Conservation (phyloP, 768 basidiomycete genomes). For the Baorangia bicolor region DNA sequence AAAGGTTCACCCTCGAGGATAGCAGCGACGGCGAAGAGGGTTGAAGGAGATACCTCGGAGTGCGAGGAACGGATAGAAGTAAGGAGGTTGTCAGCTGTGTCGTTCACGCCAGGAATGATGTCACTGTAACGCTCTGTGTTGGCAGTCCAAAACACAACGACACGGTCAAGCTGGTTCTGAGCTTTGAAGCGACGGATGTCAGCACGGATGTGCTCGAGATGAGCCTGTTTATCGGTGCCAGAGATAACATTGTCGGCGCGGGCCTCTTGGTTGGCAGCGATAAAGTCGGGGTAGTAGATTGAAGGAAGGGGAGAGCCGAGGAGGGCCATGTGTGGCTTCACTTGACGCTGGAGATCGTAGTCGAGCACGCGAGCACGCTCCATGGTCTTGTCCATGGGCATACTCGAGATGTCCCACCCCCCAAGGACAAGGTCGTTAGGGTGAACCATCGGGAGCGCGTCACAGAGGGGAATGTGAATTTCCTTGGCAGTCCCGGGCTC, state of each 20-base stretch:
- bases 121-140: constrained; percentile 98
- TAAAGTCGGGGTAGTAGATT: constrained; percentile 97
- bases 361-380: constrained; percentile 89
- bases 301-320: constrained; percentile 86
- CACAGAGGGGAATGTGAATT: constrained; percentile 87
- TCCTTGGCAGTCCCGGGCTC: constrained; percentile 83
- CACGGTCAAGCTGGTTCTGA: constrained; percentile 77
- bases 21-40: constrained; percentile 91
- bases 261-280: constrained; percentile 95
- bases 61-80: constrained; percentile 80
- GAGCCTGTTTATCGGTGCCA: constrained; percentile 82
- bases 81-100: constrained; percentile 87
- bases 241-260: constrained; percentile 93
- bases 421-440: constrained; percentile 97
- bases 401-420: constrained; percentile 95
- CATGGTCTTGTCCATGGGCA: constrained; percentile 90
- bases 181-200: constrained; percentile 94
- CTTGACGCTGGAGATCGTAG: constrained; percentile 95
- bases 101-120: constrained; percentile 92
- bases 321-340: constrained; percentile 79
- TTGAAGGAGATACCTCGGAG: constrained; percentile 94
- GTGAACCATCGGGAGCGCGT: constrained; percentile 96
- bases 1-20: constrained; percentile 96
- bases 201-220: constrained; percentile 88
- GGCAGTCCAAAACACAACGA: constrained; percentile 97